phyloP scores from a whole-genome alignment of 371 early-diverging fungal genomes.

The Mortierella sp. region DNA sequence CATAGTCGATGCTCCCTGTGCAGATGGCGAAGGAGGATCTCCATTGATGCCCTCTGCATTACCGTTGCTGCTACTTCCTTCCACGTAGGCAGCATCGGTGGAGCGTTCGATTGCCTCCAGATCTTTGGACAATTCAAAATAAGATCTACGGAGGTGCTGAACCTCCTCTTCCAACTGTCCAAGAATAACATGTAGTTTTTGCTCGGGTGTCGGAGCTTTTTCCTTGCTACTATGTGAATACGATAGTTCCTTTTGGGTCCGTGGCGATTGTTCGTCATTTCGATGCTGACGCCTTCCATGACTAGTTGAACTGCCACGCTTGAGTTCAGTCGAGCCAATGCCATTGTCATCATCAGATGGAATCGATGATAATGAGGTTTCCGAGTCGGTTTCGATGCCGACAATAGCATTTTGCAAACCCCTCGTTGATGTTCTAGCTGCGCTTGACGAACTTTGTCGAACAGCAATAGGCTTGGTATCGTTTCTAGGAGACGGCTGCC shows the following conservation, averaged over 20 bases:
- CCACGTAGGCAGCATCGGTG: background rate
- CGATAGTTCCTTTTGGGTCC: background rate
- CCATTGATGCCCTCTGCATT: background rate
- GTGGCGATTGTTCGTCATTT: background rate
- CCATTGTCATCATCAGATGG: background rate
- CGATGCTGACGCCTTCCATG: background rate
- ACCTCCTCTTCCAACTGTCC: constrained; percentile 18
- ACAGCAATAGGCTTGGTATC: background rate
- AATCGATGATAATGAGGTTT: constrained; percentile 2
- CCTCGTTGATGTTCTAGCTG: background rate
- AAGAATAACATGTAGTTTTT: constrained; percentile 19
- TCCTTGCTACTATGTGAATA: background rate
- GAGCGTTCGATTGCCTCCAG: constrained; percentile 15
- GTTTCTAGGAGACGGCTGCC: background rate
- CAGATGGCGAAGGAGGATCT: background rate
- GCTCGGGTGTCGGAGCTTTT: constrained; percentile 18
- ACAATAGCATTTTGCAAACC: background rate
- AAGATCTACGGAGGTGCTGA: constrained; percentile 26
- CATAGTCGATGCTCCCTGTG: background rate
- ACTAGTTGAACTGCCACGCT: background rate
- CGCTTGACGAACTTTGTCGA: background rate
- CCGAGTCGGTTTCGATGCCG: background rate
- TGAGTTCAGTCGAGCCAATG: background rate
- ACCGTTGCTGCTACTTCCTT: background rate
- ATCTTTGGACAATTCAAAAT: constrained; percentile 20